These are phyloP conservation scores for Epichloe sp. DNA, from an alignment of 2,329 filamentous ascomycete genomes.

Conservation along the genomic window DNA sequence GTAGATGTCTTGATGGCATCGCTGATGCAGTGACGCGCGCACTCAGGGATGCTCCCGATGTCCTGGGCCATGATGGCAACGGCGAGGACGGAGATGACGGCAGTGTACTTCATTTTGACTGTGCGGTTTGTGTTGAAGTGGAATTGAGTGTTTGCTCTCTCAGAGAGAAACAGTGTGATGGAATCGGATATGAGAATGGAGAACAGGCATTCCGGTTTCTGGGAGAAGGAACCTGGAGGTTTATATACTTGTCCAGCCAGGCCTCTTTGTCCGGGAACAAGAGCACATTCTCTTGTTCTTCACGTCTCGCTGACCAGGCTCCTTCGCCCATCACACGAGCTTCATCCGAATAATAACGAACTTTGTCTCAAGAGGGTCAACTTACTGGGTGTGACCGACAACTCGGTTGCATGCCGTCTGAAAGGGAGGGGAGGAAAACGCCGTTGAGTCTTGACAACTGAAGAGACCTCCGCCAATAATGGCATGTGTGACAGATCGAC, in stretches of 20 bases:
- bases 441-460: too few relatives aligned
- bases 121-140: background rate
- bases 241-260: background rate
- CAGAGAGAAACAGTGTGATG: background rate
- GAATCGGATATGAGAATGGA: background rate
- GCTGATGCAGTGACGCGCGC: background rate
- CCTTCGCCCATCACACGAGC: background rate
- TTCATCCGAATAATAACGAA: too few relatives aligned
- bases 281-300: background rate
- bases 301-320: background rate
- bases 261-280: background rate
- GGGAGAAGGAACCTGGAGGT: background rate
- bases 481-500: background rate
- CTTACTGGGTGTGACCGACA: too few relatives aligned
- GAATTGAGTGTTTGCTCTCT: background rate
- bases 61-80: background rate
- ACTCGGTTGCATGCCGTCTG: too few relatives aligned
- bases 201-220: background rate
- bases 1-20: background rate
- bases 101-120: background rate
- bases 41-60: background rate
- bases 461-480: too few relatives aligned
- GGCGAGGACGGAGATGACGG: background rate
- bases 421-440: too few relatives aligned
- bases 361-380: too few relatives aligned